Evolutionary conservation across 257 asterid genomes (phyloP).

Genomic region (Ligustrum vulgare): DNA sequence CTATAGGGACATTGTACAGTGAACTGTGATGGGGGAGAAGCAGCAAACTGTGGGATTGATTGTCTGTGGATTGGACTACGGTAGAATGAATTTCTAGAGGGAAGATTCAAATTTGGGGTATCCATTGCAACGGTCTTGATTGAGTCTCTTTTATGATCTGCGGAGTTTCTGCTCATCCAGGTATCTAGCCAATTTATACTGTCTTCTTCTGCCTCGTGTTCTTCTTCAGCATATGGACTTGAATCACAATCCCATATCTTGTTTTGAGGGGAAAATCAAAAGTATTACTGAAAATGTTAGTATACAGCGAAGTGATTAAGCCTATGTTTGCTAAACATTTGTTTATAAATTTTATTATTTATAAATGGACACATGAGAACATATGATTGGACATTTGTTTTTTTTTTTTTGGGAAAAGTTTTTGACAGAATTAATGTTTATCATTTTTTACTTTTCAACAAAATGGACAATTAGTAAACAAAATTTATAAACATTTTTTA

Average conservation of each 20-base stretch:
- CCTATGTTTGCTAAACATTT: too few relatives aligned
- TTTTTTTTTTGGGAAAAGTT: too few relatives aligned
- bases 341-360: too few relatives aligned
- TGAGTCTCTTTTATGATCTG: conserved; percentile 61
- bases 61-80: conserved; percentile 55
- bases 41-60: conserved; percentile 26
- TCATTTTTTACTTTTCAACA: too few relatives aligned
- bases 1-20: conserved; percentile 24
- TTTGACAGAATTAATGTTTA: too few relatives aligned
- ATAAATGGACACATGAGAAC: too few relatives aligned
- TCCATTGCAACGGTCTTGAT: conserved; percentile 76
- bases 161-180: conserved; percentile 71
- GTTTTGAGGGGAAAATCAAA: conserved; percentile 21
- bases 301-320: not conserved
- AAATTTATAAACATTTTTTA: too few relatives aligned
- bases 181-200: conserved; percentile 56
- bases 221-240: conserved; percentile 32
- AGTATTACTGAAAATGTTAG: not conserved
- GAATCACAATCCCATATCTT: conserved; percentile 35
- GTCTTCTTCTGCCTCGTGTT: conserved; percentile 41
- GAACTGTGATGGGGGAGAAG: conserved; percentile 47
- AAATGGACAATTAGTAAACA: too few relatives aligned
- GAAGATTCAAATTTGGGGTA: conserved; percentile 35
- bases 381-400: too few relatives aligned
- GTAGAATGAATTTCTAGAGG: conserved; percentile 49